These are phyloP conservation scores for Zea mays DNA, from an alignment of 176 grass and related monocot genomes.

Conservation along the genomic window Zm-B73-REFERENCE-NAM-5.0 NC_050098.1:148503001-148503500, in stretches of 20 bases:
- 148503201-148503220: background rate
- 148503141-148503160: too few relatives aligned
- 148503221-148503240: constrained; percentile 79
- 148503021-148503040: constrained; percentile 74
- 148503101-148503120: background rate
- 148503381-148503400: constrained; percentile 88
- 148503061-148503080: too few relatives aligned
- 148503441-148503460: constrained; percentile 90
- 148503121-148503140: too few relatives aligned
- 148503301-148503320: constrained; percentile 99
- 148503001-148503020: constrained; percentile 78
- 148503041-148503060: constrained; percentile 77
- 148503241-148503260: constrained; percentile 96
- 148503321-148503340: constrained; percentile 98
- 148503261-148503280: constrained; percentile 83
- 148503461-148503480: constrained; percentile 74
- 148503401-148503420: constrained; percentile 81
- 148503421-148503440: constrained; percentile 89
- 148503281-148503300: constrained; percentile 78
- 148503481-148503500: constrained; percentile 73
- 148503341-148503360: constrained; percentile 89
- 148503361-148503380: constrained; percentile 95
- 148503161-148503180: background rate
- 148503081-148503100: fast-evolving
- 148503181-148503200: background rate